phyloP scores from a whole-genome alignment of 768 basidiomycete species.

The Lentinula sp. region DNA sequence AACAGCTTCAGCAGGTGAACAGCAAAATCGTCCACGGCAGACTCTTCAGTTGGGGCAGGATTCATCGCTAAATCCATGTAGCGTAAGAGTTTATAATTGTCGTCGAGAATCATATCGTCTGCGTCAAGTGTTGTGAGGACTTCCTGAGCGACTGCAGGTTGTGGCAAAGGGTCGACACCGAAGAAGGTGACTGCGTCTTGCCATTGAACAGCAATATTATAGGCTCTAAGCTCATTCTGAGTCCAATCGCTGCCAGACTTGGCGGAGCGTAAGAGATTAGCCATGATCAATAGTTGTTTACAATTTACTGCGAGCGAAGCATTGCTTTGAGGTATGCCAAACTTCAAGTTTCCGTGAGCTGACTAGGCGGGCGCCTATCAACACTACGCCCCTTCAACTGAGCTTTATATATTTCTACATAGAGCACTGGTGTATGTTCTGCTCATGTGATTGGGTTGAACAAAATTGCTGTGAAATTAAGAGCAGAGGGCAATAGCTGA shows the following conservation, averaged over 20 bases:
- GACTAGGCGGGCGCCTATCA: no score
- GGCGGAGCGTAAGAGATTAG: neutral
- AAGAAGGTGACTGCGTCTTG: slow-evolving; percentile 21
- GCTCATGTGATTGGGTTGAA: no score
- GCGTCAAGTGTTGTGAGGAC: neutral
- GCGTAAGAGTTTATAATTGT: slow-evolving; percentile 6
- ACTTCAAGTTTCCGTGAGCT: no score
- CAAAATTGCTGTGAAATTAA: no score
- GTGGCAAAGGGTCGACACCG: slow-evolving; percentile 13
- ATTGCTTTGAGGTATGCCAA: no score
- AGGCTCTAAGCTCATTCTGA: slow-evolving; percentile 18
- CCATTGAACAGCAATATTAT: slow-evolving; percentile 16
- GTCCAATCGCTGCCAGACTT: slow-evolving; percentile 2
- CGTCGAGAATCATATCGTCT: slow-evolving; percentile 1
- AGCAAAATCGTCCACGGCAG: slow-evolving; percentile 29
- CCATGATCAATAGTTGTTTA: neutral
- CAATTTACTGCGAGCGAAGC: no score
- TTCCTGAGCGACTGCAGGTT: slow-evolving; percentile 10
- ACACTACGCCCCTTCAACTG: no score
- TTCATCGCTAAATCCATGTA: slow-evolving; percentile 17
- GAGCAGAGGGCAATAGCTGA: no score
- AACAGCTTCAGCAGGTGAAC: slow-evolving; percentile 19
- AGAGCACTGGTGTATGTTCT: no score
- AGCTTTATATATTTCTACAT: no score
- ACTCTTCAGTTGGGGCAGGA: slow-evolving; percentile 14